Conservation (phyloP, 495 filamentous ascomycete genomes). For the Penicillium pulvis region DNA sequence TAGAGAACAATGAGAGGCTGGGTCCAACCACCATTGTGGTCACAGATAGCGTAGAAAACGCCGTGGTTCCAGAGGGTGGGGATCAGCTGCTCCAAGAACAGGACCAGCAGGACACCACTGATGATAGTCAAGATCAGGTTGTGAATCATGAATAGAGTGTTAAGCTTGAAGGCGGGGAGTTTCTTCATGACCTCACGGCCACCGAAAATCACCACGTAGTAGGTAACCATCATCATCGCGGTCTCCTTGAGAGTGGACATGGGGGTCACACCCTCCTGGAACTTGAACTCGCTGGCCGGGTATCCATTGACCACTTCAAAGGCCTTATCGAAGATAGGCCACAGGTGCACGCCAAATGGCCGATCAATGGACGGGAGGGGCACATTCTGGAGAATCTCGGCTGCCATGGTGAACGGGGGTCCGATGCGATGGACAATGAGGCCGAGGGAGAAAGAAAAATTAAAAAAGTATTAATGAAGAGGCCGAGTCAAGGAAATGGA, state of each 20-base stretch:
- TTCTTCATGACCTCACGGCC: slow-evolving; percentile 69
- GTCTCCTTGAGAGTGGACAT: slow-evolving; percentile 62
- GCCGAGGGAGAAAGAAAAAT: not conserved
- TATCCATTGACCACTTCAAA: slow-evolving; percentile 73
- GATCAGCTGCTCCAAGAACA: slow-evolving; percentile 66
- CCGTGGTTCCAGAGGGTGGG: slow-evolving; percentile 61
- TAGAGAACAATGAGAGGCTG: slow-evolving; percentile 65
- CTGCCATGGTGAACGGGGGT: slow-evolving; percentile 34
- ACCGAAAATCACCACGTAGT: slow-evolving; percentile 68
- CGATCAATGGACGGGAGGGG: slow-evolving; percentile 81
- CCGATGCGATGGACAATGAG: slow-evolving; percentile 1
- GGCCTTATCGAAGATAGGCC: slow-evolving; percentile 90
- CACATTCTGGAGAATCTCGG: slow-evolving; percentile 64
- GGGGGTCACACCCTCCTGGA: slow-evolving; percentile 58
- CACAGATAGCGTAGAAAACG: slow-evolving; percentile 66
- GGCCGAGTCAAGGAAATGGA: slow-evolving; percentile 25
- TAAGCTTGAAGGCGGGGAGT: slow-evolving; percentile 58
- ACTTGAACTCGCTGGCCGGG: slow-evolving; percentile 61
- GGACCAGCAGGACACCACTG: slow-evolving; percentile 60
- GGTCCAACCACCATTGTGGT: slow-evolving; percentile 67
- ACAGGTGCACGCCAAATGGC: slow-evolving; percentile 88
- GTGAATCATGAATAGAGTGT: slow-evolving; percentile 69
- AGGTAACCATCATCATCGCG: slow-evolving; percentile 56
- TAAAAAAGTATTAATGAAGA: slow-evolving; percentile 8
- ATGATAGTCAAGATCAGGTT: slow-evolving; percentile 66